Percentiles rank a stretch among this genome's conserved stretches.
phyloP scores from a whole-genome alignment of 2,329 filamentous ascomycete genomes.

The Emericellopsis atlantica region DNA sequence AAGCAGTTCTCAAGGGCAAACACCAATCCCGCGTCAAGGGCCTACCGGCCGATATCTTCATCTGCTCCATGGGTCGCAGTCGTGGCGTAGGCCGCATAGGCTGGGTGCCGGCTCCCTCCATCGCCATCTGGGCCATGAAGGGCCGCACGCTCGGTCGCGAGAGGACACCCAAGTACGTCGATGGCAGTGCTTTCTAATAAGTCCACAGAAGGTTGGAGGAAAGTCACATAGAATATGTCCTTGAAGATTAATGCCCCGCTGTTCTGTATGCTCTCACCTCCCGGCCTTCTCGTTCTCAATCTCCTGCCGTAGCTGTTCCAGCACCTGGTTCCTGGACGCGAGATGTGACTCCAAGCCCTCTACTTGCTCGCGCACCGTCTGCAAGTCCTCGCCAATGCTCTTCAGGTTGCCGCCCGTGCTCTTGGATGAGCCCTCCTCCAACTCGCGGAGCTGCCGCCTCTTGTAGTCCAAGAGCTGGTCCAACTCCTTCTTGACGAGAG shows the following conservation, averaged over 20 bases:
- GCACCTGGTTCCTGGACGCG: constrained; percentile 57
- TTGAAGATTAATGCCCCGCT: background rate
- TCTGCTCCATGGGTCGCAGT: constrained; percentile 34
- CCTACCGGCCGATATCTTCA: constrained; percentile 33
- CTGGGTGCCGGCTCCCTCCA: constrained; percentile 32
- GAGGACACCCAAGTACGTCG: constrained; percentile 28
- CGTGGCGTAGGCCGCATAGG: constrained; percentile 36
- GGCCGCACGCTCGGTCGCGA: constrained; percentile 34
- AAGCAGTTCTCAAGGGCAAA: constrained; percentile 31
- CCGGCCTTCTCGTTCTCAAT: constrained; percentile 74
- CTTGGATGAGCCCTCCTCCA: constrained; percentile 60
- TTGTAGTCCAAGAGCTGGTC: constrained; percentile 95
- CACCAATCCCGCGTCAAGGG: constrained; percentile 28
- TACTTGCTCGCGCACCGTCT: constrained; percentile 86
- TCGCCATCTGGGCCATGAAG: constrained; percentile 38
- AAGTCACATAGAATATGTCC: background rate
- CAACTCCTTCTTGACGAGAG: constrained; percentile 84
- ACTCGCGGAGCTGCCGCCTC: constrained; percentile 60
- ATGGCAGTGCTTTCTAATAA: constrained; percentile 34
- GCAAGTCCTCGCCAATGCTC: constrained; percentile 72
- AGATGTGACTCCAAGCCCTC: constrained; percentile 81
- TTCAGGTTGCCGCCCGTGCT: constrained; percentile 62
- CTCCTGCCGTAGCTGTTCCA: constrained; percentile 67
- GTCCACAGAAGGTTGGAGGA: background rate
- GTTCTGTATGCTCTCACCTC: constrained; percentile 15